Percentiles rank a stretch among this genome's conserved stretches.
These are phyloP conservation scores for Dendrobium nobile DNA, from an alignment of 106 monocot species.

Conservation along the genomic window DNA sequence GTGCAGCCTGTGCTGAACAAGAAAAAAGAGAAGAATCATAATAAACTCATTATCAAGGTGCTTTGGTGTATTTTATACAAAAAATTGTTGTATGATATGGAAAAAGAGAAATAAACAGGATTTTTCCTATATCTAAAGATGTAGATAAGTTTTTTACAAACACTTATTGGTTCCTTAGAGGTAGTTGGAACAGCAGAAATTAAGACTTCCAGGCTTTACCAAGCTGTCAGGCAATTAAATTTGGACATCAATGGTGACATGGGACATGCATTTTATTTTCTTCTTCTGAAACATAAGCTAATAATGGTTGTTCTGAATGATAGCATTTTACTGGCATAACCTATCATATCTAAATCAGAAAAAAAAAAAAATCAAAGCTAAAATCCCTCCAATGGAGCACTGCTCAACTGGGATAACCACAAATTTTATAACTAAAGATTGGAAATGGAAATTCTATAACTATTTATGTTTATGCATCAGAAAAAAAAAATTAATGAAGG, in stretches of 20 bases:
- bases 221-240: background rate
- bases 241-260: background rate
- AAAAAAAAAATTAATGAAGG: background rate
- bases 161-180: background rate
- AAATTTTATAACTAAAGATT: background rate
- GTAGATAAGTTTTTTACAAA: background rate
- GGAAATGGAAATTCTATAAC: constrained; percentile 18
- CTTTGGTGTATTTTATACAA: no score
- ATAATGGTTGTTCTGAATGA: background rate
- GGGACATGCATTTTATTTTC: background rate
- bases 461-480: background rate
- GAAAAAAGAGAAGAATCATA: no score
- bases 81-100: no score
- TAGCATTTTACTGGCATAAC: background rate
- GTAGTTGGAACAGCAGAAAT: background rate
- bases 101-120: background rate
- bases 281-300: background rate
- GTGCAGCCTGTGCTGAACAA: no score
- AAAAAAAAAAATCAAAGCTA: background rate
- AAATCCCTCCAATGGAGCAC: background rate
- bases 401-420: background rate
- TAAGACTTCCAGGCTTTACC: background rate
- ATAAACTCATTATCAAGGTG: no score
- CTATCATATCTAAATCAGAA: background rate
- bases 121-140: background rate